phyloP scores from a whole-genome alignment of 805 yeast species.

The Candida insectorum region DNA sequence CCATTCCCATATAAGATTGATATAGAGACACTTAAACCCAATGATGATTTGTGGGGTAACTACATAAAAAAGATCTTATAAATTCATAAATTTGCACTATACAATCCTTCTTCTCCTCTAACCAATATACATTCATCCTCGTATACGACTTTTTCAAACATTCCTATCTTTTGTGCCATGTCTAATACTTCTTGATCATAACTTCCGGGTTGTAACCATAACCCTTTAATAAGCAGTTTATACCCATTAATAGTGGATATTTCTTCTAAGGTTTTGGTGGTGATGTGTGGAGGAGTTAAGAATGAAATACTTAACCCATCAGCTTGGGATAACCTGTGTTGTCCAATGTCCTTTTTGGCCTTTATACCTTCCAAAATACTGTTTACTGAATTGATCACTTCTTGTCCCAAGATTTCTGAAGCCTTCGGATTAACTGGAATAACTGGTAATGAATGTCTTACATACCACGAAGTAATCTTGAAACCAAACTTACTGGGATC shows the following conservation, averaged over 20 bases:
- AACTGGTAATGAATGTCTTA: slow-evolving; percentile 51
- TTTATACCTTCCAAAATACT: slow-evolving; percentile 22
- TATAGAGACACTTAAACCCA: slow-evolving; percentile 15
- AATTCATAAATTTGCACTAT: slow-evolving; percentile 35
- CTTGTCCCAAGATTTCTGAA: slow-evolving; percentile 42
- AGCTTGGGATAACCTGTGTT: slow-evolving; percentile 20
- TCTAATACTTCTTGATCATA: slow-evolving; percentile 52
- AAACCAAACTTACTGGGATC: slow-evolving; percentile 65
- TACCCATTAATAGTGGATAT: slow-evolving; percentile 41
- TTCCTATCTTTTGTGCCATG: slow-evolving; percentile 34
- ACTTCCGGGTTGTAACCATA: slow-evolving; percentile 88
- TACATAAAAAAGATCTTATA: slow-evolving; percentile 39
- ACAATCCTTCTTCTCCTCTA: slow-evolving; percentile 54
- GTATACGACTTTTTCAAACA: slow-evolving; percentile 28
- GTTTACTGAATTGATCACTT: slow-evolving; percentile 31
- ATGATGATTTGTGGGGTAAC: slow-evolving; percentile 40
- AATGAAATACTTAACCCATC: slow-evolving; percentile 61
- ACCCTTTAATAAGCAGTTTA: slow-evolving; percentile 42
- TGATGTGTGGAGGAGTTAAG: slow-evolving; percentile 70
- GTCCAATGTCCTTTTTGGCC: slow-evolving; percentile 16
- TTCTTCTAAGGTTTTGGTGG: slow-evolving; percentile 33
- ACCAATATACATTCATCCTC: slow-evolving; percentile 71
- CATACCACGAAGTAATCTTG: slow-evolving; percentile 69
- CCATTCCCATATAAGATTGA: slow-evolving; percentile 57
- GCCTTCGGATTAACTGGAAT: slow-evolving; percentile 64